These are phyloP conservation scores for Hanseniaspora lachancei DNA, from an alignment of 805 yeast species.

Conservation along the genomic window DNA sequence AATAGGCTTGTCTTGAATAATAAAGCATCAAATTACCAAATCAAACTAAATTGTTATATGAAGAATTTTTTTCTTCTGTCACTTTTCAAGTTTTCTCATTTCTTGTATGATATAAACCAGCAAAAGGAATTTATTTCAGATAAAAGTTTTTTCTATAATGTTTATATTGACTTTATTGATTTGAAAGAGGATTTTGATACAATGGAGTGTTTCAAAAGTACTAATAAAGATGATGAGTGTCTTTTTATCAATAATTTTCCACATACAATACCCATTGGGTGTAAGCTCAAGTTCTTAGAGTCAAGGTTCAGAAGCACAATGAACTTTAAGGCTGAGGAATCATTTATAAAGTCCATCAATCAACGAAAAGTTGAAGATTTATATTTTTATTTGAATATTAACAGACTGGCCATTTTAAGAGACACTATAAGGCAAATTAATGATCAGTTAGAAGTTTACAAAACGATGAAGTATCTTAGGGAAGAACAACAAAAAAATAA, in stretches of 20 bases:
- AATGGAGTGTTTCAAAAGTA: slow-evolving; percentile 34
- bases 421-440: slow-evolving; percentile 39
- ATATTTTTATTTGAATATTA: slow-evolving; percentile 51
- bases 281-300: slow-evolving; percentile 68
- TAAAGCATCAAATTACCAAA: background rate
- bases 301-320: slow-evolving; percentile 68
- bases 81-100: background rate
- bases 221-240: background rate
- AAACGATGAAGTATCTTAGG: slow-evolving; percentile 37
- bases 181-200: slow-evolving; percentile 67
- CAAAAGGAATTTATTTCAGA: slow-evolving; percentile 12
- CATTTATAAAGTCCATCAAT: slow-evolving; percentile 63
- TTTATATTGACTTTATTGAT: slow-evolving; percentile 67
- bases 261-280: slow-evolving; percentile 64
- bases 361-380: slow-evolving; percentile 50
- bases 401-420: slow-evolving; percentile 51
- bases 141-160: slow-evolving; percentile 49
- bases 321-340: slow-evolving; percentile 82
- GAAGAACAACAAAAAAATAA: slow-evolving; percentile 19
- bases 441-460: background rate
- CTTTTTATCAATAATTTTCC: slow-evolving; percentile 36
- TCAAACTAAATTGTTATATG: background rate
- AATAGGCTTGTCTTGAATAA: background rate
- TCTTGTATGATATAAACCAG: background rate
- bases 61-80: background rate